These are phyloP conservation scores for Cutaneotrichosporon sp. DNA, from an alignment of 1,284 basidiomycete species.

Conservation along the genomic window DNA sequence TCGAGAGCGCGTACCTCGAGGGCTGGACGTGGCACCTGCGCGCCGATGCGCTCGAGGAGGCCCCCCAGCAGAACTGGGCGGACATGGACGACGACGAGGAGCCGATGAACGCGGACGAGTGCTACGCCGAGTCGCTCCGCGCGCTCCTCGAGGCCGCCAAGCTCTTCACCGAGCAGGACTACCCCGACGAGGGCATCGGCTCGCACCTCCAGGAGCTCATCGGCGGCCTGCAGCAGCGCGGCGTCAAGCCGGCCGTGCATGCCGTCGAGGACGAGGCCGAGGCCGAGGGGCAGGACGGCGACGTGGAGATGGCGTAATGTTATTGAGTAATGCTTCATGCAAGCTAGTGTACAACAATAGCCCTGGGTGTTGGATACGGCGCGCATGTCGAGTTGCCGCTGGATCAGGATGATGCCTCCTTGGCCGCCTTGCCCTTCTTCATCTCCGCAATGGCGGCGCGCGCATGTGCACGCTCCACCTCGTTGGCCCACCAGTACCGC, in stretches of 20 bases:
- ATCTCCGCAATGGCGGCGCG: slow-evolving; percentile 16
- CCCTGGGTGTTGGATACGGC: no score
- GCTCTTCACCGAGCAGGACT: slow-evolving; percentile 70
- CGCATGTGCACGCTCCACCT: slow-evolving; percentile 29
- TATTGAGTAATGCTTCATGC: slow-evolving; percentile 12
- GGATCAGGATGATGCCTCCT: neutral
- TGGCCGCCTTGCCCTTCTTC: slow-evolving; percentile 10
- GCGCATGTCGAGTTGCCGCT: no score
- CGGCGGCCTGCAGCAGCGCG: slow-evolving; percentile 65
- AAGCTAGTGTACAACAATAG: slow-evolving; percentile 14
- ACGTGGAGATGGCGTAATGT: slow-evolving; percentile 63
- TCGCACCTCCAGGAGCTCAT: slow-evolving; percentile 76
- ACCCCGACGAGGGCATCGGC: slow-evolving; percentile 76
- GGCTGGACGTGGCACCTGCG: slow-evolving; percentile 86
- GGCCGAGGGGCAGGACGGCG: slow-evolving; percentile 55
- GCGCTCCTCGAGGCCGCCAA: slow-evolving; percentile 78
- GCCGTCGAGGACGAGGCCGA: slow-evolving; percentile 51
- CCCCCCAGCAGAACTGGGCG: slow-evolving; percentile 24
- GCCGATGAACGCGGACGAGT: slow-evolving; percentile 71
- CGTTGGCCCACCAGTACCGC: slow-evolving; percentile 51
- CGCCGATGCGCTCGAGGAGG: slow-evolving; percentile 45
- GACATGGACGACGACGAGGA: slow-evolving; percentile 50
- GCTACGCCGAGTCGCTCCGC: slow-evolving; percentile 75
- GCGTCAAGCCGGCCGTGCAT: slow-evolving; percentile 65
- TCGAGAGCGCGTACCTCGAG: slow-evolving; percentile 93